Base-by-base conservation (phyloP, 2,329 filamentous ascomycete species). In the Eutypa lata region DNA sequence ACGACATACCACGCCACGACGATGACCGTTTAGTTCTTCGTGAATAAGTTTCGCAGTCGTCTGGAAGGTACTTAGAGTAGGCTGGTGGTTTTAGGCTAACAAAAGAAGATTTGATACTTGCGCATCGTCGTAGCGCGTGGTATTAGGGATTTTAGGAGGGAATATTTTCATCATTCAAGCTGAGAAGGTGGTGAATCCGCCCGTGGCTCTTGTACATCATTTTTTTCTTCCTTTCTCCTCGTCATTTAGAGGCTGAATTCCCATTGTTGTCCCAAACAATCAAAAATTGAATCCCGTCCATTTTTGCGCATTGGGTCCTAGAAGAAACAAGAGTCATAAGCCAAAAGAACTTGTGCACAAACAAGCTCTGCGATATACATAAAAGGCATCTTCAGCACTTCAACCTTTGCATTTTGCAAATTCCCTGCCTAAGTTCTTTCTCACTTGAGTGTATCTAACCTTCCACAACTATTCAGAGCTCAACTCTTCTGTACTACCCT, bases 251-350 rank as follows among this genome's bases (percentile, higher is more conserved):
- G 57, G 44, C 46, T 60, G 58, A 59, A 58, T 57, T 61, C 56
- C 58, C 57, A 61, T 64, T 66, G 64, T 65, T 66, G 61, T 62
- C 61, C 52, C 61, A 61, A 62, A 68, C 67, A 69, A 63, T 67
- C 65, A 65, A 61, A 53, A 67, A 68, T 69, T 68, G 65, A 68
- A 66, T 67, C 63, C 60, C 61, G 45, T 69, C 63, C 62, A 63
- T 61, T 58, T 64, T 65, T 67, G 65, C 60, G 64, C 67, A 61
- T 58, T 63, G 42, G 62, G 61, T 60, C 59, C 55, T 61, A 65
- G 57, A 63, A 54, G 61, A 63, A 59, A 53, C 60, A 56, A 59
- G 44, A 50, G 24, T 43, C 26, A 52, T 35, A 52, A 53, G 42
- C 46, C 46, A 57, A 48, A 49, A 55, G 51, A 57, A 52, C 42